Evolutionary conservation across 106 monocot species (phyloP).

Genomic region (Narthecium ossifragum): DNA sequence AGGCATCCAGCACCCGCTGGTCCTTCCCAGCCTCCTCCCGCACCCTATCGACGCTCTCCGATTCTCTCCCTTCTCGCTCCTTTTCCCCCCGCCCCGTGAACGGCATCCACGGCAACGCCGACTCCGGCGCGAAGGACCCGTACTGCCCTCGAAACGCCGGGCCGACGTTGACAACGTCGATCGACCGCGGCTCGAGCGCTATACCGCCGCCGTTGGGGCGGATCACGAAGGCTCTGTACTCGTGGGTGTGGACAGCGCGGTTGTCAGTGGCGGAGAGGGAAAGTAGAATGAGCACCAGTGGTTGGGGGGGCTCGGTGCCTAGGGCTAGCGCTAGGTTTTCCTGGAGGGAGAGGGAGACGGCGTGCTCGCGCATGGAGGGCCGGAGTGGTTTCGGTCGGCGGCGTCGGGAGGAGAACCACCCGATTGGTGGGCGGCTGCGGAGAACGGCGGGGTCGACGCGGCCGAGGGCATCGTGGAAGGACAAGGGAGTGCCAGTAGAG

Average conservation of each 20-base stretch:
- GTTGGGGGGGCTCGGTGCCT: not conserved
- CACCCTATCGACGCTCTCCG: constrained; percentile 3
- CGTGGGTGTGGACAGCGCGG: constrained; percentile 53
- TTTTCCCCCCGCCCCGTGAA: not conserved
- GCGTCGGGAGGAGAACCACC: constrained; percentile 55
- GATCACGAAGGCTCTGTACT: constrained; percentile 35
- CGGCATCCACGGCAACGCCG: constrained; percentile 24
- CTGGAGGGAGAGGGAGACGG: constrained; percentile 38
- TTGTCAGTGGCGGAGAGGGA: constrained; percentile 30
- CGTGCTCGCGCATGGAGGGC: constrained; percentile 62
- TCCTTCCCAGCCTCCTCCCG: constrained; percentile 9
- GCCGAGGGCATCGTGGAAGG: constrained; percentile 28
- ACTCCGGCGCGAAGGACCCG: constrained; percentile 25
- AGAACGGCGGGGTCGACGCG: constrained; percentile 10
- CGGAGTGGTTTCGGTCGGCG: constrained; percentile 43
- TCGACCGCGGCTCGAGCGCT: constrained; percentile 30
- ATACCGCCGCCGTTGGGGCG: not conserved
- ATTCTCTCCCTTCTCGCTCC: constrained; percentile 10
- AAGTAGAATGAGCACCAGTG: constrained; percentile 37
- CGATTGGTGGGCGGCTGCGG: constrained; percentile 11
- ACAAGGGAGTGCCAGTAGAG: constrained; percentile 17
- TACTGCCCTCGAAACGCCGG: constrained; percentile 43
- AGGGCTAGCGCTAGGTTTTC: constrained; percentile 20
- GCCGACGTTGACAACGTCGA: constrained; percentile 49
- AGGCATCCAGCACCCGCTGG: constrained; percentile 14